Conservation (phyloP, 1,284 basidiomycete species). For the Ganoderma lucidum region DNA sequence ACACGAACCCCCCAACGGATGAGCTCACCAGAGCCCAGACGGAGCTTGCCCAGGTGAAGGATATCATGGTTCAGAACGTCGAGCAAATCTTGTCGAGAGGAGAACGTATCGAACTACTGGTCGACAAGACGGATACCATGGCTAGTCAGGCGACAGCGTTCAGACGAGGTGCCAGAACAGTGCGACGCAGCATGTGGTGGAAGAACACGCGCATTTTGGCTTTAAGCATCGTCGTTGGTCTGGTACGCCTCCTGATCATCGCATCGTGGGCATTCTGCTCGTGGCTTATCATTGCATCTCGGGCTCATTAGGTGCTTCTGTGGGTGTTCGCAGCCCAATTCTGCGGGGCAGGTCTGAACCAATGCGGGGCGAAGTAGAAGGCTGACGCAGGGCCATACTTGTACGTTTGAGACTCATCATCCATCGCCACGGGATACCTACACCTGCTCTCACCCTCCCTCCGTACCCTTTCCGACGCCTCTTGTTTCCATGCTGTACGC, state of each 20-base stretch:
- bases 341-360: constrained; percentile 82
- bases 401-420: background rate
- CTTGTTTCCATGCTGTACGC: constrained; percentile 20
- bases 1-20: constrained; percentile 90
- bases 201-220: constrained; percentile 83
- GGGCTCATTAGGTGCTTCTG: constrained; percentile 63
- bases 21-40: constrained; percentile 90
- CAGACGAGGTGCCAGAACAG: constrained; percentile 86
- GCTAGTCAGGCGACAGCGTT: constrained; percentile 97
- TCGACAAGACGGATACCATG: constrained; percentile 98
- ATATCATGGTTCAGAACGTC: constrained; percentile 98
- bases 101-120: constrained; percentile 94
- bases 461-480: background rate
- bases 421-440: background rate
- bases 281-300: constrained; percentile 25
- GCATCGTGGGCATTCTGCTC: constrained; percentile 15
- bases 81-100: constrained; percentile 94
- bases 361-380: constrained; percentile 53
- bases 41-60: constrained; percentile 93
- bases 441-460: background rate
- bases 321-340: constrained; percentile 88
- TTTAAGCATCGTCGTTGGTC: constrained; percentile 74
- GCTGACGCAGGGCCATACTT: constrained; percentile 13
- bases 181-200: constrained; percentile 98
- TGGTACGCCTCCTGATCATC: constrained; percentile 60